Evolutionary conservation across 148 eudicot genomes (phyloP), one percentile per base, ranked within the genome.

Genomic region (Tetragonia tetragonoides): DNA sequence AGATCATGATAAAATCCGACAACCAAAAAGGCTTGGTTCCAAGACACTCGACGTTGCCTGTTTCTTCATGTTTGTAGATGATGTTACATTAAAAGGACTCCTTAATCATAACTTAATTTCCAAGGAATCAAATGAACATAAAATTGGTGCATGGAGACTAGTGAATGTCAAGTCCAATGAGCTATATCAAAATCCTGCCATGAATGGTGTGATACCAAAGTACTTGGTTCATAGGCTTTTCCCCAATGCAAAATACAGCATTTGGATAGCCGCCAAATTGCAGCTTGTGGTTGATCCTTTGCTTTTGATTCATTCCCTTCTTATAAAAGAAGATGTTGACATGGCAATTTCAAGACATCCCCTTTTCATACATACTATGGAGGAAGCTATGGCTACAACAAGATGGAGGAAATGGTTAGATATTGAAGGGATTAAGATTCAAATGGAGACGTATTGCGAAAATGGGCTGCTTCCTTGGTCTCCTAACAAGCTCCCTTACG

Each of bases 371-470:
- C 93, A 93, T 80, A 93, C 99, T 2, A 87, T 95, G 98, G 99
- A 95, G 68, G 99, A 93, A 77, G 98, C 99, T 4, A 85, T 88
- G 89, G 98, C 98, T 0, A 95, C 98, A 10, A 90, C 97, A 3
- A 83, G 99, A 77, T 95, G 99, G 99, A 89, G 88, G 78, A 95
- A 93, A 79, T 93, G 97, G 98, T 77, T 82, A 81, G 93, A 95
- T 85, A 83, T 95, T 51, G 87, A 93, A 49, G 89, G 72, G 9
- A 83, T 95, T 68, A 90, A 78, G 86, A 75, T 23, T 49, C 99
- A 93, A 77, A 90, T 95, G 86, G 98, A 91, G 84, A 89, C 87
- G 0, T 95, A 95, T 56, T 95, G 99, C 83, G 91, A 89, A 40
- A 81, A 90, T 79, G 99, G 99, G 20, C 83, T 95, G 79, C 81